Percentiles rank a stretch among this genome's conserved stretches.
phyloP scores from a whole-genome alignment of 768 basidiomycete genomes.

The Agrocybe praecox region DNA sequence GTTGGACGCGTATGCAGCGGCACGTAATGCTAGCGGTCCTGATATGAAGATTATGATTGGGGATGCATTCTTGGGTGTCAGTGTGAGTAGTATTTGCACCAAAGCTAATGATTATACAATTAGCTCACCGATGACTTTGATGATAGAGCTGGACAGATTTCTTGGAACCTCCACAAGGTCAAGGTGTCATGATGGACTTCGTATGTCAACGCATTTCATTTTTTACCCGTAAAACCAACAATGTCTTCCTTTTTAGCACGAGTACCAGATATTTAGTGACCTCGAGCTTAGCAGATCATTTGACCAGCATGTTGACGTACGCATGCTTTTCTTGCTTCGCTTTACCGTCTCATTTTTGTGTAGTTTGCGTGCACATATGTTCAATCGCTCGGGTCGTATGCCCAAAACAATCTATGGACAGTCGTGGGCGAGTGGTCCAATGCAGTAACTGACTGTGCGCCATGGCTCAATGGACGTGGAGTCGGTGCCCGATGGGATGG shows the following conservation, averaged over 20 bases:
- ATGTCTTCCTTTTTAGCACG: constrained; percentile 45
- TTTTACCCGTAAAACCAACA: not conserved
- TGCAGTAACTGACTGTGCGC: constrained; percentile 73
- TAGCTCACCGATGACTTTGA: constrained; percentile 4
- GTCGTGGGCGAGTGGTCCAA: constrained; percentile 82
- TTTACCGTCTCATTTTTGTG: not conserved
- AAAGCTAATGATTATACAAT: not conserved
- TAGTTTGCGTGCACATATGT: constrained; percentile 59
- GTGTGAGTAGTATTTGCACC: constrained; percentile 30
- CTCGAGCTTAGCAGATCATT: constrained; percentile 53
- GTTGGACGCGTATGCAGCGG: constrained; percentile 58
- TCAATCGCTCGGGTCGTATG: constrained; percentile 45
- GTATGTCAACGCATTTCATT: constrained; percentile 33
- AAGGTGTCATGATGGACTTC: constrained; percentile 67
- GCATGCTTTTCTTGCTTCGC: constrained; percentile 12
- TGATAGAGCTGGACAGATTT: constrained; percentile 61
- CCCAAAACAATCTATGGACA: constrained; percentile 62
- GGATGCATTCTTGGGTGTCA: constrained; percentile 68
- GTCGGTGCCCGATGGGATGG: constrained; percentile 74
- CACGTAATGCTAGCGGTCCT: constrained; percentile 49
- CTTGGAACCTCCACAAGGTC: constrained; percentile 51
- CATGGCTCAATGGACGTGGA: constrained; percentile 79
- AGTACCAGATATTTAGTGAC: constrained; percentile 75
- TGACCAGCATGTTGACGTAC: constrained; percentile 58
- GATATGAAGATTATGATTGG: constrained; percentile 69